Conservation (phyloP, 2,329 filamentous ascomycete genomes). For the Fusarium sp. region DNA sequence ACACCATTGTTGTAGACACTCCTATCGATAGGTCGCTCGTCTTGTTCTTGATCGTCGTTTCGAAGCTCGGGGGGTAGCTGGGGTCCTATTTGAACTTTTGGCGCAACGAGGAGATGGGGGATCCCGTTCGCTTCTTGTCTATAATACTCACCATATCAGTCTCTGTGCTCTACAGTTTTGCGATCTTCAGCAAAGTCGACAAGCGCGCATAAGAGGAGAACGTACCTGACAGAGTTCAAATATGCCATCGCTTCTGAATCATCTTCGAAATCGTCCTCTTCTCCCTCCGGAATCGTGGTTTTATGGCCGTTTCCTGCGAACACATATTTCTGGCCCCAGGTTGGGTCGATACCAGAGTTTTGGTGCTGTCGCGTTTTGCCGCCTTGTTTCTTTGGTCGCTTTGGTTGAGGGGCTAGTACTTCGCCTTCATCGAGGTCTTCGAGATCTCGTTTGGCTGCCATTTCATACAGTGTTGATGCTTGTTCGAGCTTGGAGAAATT, state of each 20-base stretch:
- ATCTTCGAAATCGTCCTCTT: constrained; percentile 73
- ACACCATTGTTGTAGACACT: constrained; percentile 58
- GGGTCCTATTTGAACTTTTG: constrained; percentile 63
- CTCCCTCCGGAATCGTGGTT: constrained; percentile 57
- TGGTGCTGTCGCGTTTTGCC: constrained; percentile 52
- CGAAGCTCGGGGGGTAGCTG: constrained; percentile 54
- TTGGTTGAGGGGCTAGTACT: constrained; percentile 38
- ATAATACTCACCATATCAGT: constrained; percentile 62
- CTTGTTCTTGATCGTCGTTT: constrained; percentile 38
- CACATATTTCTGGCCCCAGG: constrained; percentile 76
- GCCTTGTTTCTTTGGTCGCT: constrained; percentile 43
- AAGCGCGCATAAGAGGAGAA: constrained; percentile 1
- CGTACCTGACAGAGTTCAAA: constrained; percentile 75
- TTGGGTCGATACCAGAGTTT: constrained; percentile 64
- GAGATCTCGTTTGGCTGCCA: constrained; percentile 50
- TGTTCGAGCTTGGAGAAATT: constrained; percentile 10
- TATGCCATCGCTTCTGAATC: constrained; percentile 75
- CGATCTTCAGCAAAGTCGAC: constrained; percentile 43
- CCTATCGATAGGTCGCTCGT: constrained; percentile 49
- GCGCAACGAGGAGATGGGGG: constrained; percentile 75
- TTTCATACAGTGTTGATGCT: constrained; percentile 23
- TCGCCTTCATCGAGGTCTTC: constrained; percentile 46
- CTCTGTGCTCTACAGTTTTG: constrained; percentile 34
- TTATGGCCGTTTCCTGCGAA: constrained; percentile 69
- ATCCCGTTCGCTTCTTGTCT: constrained; percentile 81